Evolutionary conservation across 768 basidiomycete genomes (phyloP).

Genomic region (Porphyrellus cyaneotinctus): DNA sequence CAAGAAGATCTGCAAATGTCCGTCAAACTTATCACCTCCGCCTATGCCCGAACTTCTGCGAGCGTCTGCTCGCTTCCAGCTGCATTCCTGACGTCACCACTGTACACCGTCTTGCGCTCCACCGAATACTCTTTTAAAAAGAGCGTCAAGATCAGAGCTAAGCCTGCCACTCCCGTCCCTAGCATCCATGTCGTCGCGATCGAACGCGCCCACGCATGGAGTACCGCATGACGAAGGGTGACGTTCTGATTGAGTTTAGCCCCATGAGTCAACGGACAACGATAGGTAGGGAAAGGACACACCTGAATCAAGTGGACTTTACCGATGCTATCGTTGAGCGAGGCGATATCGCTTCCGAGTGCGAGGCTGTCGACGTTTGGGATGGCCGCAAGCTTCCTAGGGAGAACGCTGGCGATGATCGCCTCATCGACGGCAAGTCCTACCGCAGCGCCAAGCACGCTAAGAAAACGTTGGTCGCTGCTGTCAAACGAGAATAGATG

Average conservation of each 20-base stretch:
- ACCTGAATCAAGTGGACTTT: constrained; percentile 33
- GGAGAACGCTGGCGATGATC: constrained; percentile 55
- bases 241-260: constrained; percentile 39
- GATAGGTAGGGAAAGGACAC: not conserved
- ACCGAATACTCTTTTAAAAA: constrained; percentile 60
- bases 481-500: not conserved
- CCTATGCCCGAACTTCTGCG: not conserved
- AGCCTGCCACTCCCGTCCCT: constrained; percentile 53
- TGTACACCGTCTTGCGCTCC: constrained; percentile 45
- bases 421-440: constrained; percentile 73
- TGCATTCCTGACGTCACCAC: constrained; percentile 15
- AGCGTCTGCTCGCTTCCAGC: constrained; percentile 18
- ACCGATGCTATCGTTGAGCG: constrained; percentile 44
- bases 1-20: not conserved
- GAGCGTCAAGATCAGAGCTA: constrained; percentile 46
- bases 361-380: constrained; percentile 25
- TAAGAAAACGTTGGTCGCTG: constrained; percentile 20
- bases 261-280: not conserved
- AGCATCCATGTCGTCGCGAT: constrained; percentile 65
- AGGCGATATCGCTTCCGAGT: constrained; percentile 35
- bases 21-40: not conserved
- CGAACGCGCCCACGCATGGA: constrained; percentile 63
- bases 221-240: constrained; percentile 42
- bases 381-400: constrained; percentile 32
- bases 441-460: constrained; percentile 67